Evolutionary conservation across 345 rosid species (phyloP), one percentile per base, ranked within the genome.

Genomic region (Limnanthes douglasii): DNA sequence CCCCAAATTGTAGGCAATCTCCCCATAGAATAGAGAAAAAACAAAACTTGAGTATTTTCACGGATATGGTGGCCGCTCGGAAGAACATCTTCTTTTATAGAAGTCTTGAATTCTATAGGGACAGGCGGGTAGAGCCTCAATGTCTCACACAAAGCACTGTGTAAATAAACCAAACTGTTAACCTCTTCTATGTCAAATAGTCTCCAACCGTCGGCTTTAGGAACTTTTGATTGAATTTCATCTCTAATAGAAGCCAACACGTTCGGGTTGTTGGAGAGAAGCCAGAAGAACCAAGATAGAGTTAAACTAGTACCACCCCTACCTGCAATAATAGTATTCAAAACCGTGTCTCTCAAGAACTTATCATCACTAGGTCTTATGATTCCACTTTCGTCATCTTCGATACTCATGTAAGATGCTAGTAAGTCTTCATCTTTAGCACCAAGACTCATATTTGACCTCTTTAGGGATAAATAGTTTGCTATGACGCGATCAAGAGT

Each of bases 271-370:
- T 35, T 64, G 0, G 56, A 34, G 5, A 54, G 21, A 1, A 59
- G 48, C 65, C 65, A 64, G 13, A 54, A 28, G 9, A 53, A 43
- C 62, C 62, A 64, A 6, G 30, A 8, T 7, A 57, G 54, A 3
- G 40, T 45, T 2, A 52, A 31, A 12, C 28, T 50, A 20, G 54
- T 9, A 0, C 65, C 37, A 41, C 59, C 70, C 37, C 47, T 54
- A 2, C 70, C 70, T 2, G 56, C 70, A 9, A 15, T 43, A 13
- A 64, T 0, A 10, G 54, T 33, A 8, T 24, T 50, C 8, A 37
- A 23, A 8, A 48, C 38, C 1, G 12, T 57, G 30, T 57, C 63
- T 21, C 48, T 33, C 12, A n/a, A n/a, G n/a, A n/a, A n/a, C n/a
- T n/a, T n/a, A n/a, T n/a, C n/a, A n/a, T n/a, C n/a, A n/a, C n/a